Base-by-base conservation (phyloP, 2,329 filamentous ascomycete genomes). In the Hypocreales sp. region DNA sequence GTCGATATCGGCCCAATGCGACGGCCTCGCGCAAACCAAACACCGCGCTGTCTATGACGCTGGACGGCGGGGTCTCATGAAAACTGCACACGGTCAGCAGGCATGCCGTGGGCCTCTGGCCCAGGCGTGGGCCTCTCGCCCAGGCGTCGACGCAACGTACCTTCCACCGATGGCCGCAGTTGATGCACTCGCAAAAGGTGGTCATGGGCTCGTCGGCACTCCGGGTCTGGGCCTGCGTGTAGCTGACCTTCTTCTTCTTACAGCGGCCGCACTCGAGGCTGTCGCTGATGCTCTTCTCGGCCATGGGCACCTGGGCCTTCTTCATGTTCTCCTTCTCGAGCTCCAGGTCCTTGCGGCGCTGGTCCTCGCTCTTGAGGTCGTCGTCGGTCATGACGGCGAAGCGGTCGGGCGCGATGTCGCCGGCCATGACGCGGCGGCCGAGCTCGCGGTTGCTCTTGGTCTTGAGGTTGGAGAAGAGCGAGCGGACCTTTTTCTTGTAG, bases 321-420 rank as follows among this genome's bases (percentile, higher is more conserved):
- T 84, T 84, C 80, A 95, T 86, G 55, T 98, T 98, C 56, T 94
- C 83, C 55, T 80, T 73, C 48, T 84, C 67, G 27, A 93, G 66
- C 50, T 73, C 72, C 40, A 69, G 60, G 40, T 94, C 84, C 46
- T 77, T 70, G 42, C 72, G 72, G 34, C 75, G 72, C 54, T 81
- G 79, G 52, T 90, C 75, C 26, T 75, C 77, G 25, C 80, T 90
- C 60, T 92, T 92, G 48, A 98, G 71, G 51, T 95, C 87, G 30
- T 93, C 80, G 42, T 81, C 75, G 7, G 73, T 70, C 90, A 98
- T 93, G 43, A 62, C 60, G 31, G 93, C 84, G 41, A 98, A 92
- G 20, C 64, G 62, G 3, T 73, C 68, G 1, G 84, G 60, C 0
- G 66, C 39, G 33, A 95, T 80, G 16, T 79, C 70, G 33, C 79